A percentile compares a stretch with the other conserved stretches of the same genome.
Conservation (phyloP, 306 rosid genomes). For the Glycine tomentella region DNA sequence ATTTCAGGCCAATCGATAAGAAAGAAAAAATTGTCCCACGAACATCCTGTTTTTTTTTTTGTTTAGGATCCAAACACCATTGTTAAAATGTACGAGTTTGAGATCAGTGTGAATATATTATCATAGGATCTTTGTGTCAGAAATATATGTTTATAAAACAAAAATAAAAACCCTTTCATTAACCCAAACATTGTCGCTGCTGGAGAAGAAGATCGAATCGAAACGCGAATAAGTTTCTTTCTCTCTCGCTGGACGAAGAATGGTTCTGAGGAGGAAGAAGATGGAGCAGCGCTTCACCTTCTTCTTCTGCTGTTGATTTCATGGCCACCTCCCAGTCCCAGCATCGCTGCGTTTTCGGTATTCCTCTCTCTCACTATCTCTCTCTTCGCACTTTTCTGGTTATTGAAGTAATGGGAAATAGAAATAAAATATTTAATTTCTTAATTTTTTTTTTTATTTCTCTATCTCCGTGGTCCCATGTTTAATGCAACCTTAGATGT, state of each 20-base stretch:
- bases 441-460: background rate
- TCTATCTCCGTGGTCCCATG: background rate
- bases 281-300: slow-evolving; percentile 97
- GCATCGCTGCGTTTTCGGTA: slow-evolving; percentile 99
- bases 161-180: slow-evolving; percentile 13
- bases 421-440: background rate
- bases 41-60: no score
- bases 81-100: no score
- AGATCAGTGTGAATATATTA: background rate
- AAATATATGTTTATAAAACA: background rate
- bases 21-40: no score
- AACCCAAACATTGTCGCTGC: background rate
- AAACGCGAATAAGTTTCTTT: background rate
- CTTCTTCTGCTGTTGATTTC: slow-evolving; percentile 81
- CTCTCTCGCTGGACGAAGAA: background rate
- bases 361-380: background rate
- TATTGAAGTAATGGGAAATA: slow-evolving; percentile 23
- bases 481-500: background rate
- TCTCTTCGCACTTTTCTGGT: background rate
- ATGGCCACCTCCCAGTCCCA: slow-evolving; percentile 95
- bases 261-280: slow-evolving; percentile 74
- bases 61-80: no score
- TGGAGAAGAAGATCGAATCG: slow-evolving; percentile 43
- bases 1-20: no score
- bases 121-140: background rate